Base-by-base conservation (phyloP, 2,329 filamentous ascomycete species). In the Talaromyces verruculosus region DNA sequence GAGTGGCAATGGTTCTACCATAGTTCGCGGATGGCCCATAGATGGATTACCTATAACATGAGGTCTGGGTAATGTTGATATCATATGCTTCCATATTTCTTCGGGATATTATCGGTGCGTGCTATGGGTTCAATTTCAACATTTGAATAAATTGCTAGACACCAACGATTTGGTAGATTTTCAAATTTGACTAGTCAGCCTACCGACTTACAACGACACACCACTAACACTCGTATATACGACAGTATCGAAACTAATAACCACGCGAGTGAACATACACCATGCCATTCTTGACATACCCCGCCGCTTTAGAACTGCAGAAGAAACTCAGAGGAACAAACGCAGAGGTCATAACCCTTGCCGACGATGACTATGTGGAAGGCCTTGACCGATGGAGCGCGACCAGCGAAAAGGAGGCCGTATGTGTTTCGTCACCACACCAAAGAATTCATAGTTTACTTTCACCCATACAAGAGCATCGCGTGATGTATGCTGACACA, bases 211-310 rank as follows among this genome's bases (percentile, higher is more conserved):
- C 17, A 33, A 55, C 3, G 5, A 55, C n/a, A n/a, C 11, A 35
- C 17, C n/a, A 25, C 33, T 6, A 10, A 53, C 15, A 5, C 15
- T 55, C 17, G 25, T 13, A 19, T 6, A 10, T 15, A 55, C 17
- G 8, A 55, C 51, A 11, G 5, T 13, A 13, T 19, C n/a, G 11
- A 17, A 55, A 15, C n/a, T 55, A 10, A 15, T 8, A 17, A 39
- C 22, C 30, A 39, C 25, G n/a, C 19, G 11, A 57, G 39, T 37
- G 33, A 57, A 8, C 33, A 57, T 13, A 39, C 57, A 39, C 39
- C 13, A 61, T 61, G 59, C 59, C 59, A 19, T 61, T 61, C 11
- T n/a, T 61, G 43, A 47, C 59, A 10, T 61, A 61, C 19, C 59
- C 59, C 13, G 39, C 39, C 17, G 39, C 59, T 2, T 8, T 61